These are phyloP conservation scores for Jaltomata sinuosa DNA, from an alignment of 257 asterid genomes.

Conservation along the genomic window DNA sequence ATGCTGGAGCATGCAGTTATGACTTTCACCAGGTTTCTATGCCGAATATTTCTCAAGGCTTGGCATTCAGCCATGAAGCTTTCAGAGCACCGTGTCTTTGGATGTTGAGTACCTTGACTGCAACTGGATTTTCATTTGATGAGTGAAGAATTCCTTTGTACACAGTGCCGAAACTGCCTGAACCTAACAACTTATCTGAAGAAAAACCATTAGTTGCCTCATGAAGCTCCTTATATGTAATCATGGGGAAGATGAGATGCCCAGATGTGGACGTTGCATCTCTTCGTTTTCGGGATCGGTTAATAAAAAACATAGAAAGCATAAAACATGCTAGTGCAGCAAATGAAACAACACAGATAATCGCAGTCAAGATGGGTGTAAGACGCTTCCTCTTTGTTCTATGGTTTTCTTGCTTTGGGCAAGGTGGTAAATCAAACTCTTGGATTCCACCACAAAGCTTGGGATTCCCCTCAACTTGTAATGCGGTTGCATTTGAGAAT, in stretches of 20 bases:
- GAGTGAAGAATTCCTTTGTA: slow-evolving; percentile 17
- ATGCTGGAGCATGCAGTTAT: slow-evolving; percentile 39
- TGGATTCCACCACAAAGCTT: slow-evolving; percentile 35
- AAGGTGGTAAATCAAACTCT: slow-evolving; percentile 17
- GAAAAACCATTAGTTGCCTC: neutral
- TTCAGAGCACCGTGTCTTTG: slow-evolving; percentile 26
- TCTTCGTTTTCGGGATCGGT: slow-evolving; percentile 2
- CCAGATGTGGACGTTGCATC: neutral
- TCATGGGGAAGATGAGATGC: neutral
- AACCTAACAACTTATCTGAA: neutral
- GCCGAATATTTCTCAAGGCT: slow-evolving; percentile 30
- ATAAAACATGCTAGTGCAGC: slow-evolving; percentile 18
- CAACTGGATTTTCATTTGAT: slow-evolving; percentile 16
- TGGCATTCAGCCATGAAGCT: slow-evolving; percentile 38
- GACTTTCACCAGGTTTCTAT: slow-evolving; percentile 36
- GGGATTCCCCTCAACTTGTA: slow-evolving; percentile 10
- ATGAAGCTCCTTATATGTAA: slow-evolving; percentile 24
- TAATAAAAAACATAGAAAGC: slow-evolving; percentile 6
- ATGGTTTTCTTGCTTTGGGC: slow-evolving; percentile 11
- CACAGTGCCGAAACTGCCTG: neutral
- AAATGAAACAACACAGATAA: slow-evolving; percentile 4
- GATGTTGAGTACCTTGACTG: slow-evolving; percentile 36
- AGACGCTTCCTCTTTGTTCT: slow-evolving; percentile 1
- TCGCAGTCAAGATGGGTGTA: neutral
- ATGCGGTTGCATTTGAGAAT: neutral